phyloP scores from a whole-genome alignment of 495 filamentous ascomycete species.

The Talaromyces trachyspermus region DNA sequence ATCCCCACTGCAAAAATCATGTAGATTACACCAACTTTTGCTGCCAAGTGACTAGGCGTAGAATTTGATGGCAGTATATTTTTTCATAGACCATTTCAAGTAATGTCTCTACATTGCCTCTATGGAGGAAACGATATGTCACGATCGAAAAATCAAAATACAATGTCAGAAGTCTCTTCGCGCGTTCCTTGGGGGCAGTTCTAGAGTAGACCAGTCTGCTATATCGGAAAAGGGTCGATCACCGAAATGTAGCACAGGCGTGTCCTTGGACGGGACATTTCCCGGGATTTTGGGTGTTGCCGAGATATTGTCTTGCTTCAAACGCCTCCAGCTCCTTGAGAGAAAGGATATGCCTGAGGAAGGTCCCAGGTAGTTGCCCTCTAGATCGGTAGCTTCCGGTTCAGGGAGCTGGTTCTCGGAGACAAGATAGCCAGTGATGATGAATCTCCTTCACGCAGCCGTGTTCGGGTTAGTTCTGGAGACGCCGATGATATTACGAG shows the following conservation, averaged over 20 bases:
- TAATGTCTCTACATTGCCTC: slow-evolving; percentile 34
- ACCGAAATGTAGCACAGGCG: slow-evolving; percentile 37
- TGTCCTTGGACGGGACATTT: slow-evolving; percentile 29
- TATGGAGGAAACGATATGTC: slow-evolving; percentile 40
- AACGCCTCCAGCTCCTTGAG: slow-evolving; percentile 37
- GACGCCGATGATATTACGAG: not conserved
- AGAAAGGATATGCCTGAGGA: slow-evolving; percentile 40
- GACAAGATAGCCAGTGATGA: slow-evolving; percentile 11
- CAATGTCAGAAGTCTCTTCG: slow-evolving; percentile 26
- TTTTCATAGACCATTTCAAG: slow-evolving; percentile 29
- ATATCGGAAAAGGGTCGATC: slow-evolving; percentile 33
- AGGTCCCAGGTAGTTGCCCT: slow-evolving; percentile 41
- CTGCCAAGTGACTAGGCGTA: slow-evolving; percentile 30
- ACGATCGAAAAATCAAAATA: slow-evolving; percentile 45
- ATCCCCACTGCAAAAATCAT: slow-evolving; percentile 39
- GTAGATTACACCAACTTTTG: slow-evolving; percentile 35
- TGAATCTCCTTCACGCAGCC: not conserved
- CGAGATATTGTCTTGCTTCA: slow-evolving; percentile 34
- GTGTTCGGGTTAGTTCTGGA: not conserved
- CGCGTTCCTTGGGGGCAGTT: slow-evolving; percentile 30
- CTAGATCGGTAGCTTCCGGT: slow-evolving; percentile 37
- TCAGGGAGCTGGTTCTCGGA: slow-evolving; percentile 33
- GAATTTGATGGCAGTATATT: slow-evolving; percentile 29
- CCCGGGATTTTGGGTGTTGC: slow-evolving; percentile 26
- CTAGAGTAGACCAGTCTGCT: slow-evolving; percentile 22